A percentile compares a stretch with the other conserved stretches of the same genome.
These are phyloP conservation scores for Ascochyta rabiei DNA, from an alignment of 2,329 filamentous ascomycete species.

Conservation along the genomic window DNA sequence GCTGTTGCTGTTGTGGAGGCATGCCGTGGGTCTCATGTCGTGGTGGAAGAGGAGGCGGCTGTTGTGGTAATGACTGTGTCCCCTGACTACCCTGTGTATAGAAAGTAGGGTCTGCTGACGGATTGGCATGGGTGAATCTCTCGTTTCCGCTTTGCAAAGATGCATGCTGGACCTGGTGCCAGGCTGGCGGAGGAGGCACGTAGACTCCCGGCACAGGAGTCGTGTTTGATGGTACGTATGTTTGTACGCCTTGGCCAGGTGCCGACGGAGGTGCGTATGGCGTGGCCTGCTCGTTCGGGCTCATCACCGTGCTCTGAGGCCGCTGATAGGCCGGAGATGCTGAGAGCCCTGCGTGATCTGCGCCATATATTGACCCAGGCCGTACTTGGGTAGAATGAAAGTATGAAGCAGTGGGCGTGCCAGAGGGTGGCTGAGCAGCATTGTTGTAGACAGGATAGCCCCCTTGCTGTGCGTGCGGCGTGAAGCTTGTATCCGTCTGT, in stretches of 20 bases:
- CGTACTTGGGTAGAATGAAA: slow-evolving; percentile 37
- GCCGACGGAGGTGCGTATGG: slow-evolving; percentile 43
- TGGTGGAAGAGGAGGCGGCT: slow-evolving; percentile 21
- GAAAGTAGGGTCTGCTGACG: slow-evolving; percentile 32
- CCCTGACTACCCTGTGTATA: slow-evolving; percentile 36
- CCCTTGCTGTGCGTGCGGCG: slow-evolving; percentile 33
- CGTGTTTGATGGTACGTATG: slow-evolving; percentile 43
- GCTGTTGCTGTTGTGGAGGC: slow-evolving; percentile 16
- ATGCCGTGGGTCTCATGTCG: slow-evolving; percentile 14
- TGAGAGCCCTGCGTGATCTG: slow-evolving; percentile 27
- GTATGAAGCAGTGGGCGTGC: slow-evolving; percentile 40
- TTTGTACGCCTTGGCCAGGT: slow-evolving; percentile 41
- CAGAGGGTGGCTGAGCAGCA: slow-evolving; percentile 36
- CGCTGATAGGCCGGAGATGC: slow-evolving; percentile 26
- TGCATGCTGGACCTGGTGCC: slow-evolving; percentile 46
- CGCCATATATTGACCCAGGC: slow-evolving; percentile 39
- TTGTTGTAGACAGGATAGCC: slow-evolving; percentile 37
- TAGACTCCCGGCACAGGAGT: slow-evolving; percentile 46
- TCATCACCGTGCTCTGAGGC: slow-evolving; percentile 29
- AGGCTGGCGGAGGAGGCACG: slow-evolving; percentile 45
- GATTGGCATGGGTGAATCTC: slow-evolving; percentile 42
- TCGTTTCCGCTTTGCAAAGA: slow-evolving; percentile 38
- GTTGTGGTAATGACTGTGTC: slow-evolving; percentile 22
- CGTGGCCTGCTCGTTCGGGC: slow-evolving; percentile 43
- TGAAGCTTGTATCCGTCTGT: slow-evolving; percentile 27